phyloP scores from a whole-genome alignment of 164 flowering plant genomes.

The Vitis vinifera region ASM3070453v1 NC_081812.1:729001-729500 shows the following conservation, averaged over 20 bases:
- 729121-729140: slow-evolving; percentile 29
- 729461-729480: too few relatives aligned
- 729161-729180: slow-evolving; percentile 63
- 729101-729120: slow-evolving; percentile 34
- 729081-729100: slow-evolving; percentile 20
- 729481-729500: too few relatives aligned
- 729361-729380: too few relatives aligned
- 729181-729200: slow-evolving; percentile 86
- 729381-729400: too few relatives aligned
- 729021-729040: slow-evolving; percentile 47
- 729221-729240: slow-evolving; percentile 63
- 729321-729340: slow-evolving; percentile 42
- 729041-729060: slow-evolving; percentile 79
- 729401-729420: background rate
- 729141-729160: slow-evolving; percentile 54
- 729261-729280: slow-evolving; percentile 24
- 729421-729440: too few relatives aligned
- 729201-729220: slow-evolving; percentile 75
- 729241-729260: slow-evolving; percentile 51
- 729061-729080: slow-evolving; percentile 90
- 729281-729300: slow-evolving; percentile 51
- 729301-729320: slow-evolving; percentile 54
- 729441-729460: too few relatives aligned
- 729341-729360: slow-evolving; percentile 9
- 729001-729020: slow-evolving; percentile 10